A percentile compares a stretch with the other conserved stretches of the same genome.
phyloP scores from a whole-genome alignment of 148 eudicot species.

The Rhododendron ovatum region DNA sequence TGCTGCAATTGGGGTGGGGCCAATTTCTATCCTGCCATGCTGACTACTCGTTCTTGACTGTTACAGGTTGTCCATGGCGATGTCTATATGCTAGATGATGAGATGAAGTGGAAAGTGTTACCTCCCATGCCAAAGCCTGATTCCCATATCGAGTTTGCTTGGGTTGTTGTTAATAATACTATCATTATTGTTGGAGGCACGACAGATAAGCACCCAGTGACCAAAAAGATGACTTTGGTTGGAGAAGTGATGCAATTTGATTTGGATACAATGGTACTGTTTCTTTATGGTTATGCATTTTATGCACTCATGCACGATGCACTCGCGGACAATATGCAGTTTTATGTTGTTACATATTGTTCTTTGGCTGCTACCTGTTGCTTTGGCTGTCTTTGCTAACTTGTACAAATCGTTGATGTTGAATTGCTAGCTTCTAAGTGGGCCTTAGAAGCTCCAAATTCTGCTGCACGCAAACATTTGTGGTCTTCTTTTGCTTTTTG shows the following conservation, averaged over 20 bases:
- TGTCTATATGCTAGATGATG: constrained; percentile 93
- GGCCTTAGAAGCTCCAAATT: not conserved
- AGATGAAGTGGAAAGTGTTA: constrained; percentile 89
- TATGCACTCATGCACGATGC: not conserved
- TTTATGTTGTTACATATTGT: not conserved
- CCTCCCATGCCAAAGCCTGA: constrained; percentile 98
- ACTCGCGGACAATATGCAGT: not conserved
- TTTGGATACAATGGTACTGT: constrained; percentile 61
- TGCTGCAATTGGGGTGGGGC: too few species aligned
- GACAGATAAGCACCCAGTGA: constrained; percentile 87
- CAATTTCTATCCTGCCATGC: not conserved
- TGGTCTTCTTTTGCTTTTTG: not conserved
- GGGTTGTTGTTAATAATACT: constrained; percentile 72
- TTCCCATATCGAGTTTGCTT: constrained; percentile 98
- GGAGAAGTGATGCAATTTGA: constrained; percentile 78
- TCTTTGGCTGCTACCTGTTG: constrained; percentile 3
- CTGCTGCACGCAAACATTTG: not conserved
- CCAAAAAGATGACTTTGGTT: constrained; percentile 82
- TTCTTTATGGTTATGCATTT: not conserved
- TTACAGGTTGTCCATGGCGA: constrained; percentile 77
- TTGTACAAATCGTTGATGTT: not conserved
- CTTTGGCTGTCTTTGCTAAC: not conserved
- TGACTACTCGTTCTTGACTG: not conserved
- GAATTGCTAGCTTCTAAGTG: not conserved
- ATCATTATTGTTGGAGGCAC: constrained; percentile 88